phyloP scores from a whole-genome alignment of 2,329 filamentous ascomycete genomes.

The Cordyceps pruinosa region DNA sequence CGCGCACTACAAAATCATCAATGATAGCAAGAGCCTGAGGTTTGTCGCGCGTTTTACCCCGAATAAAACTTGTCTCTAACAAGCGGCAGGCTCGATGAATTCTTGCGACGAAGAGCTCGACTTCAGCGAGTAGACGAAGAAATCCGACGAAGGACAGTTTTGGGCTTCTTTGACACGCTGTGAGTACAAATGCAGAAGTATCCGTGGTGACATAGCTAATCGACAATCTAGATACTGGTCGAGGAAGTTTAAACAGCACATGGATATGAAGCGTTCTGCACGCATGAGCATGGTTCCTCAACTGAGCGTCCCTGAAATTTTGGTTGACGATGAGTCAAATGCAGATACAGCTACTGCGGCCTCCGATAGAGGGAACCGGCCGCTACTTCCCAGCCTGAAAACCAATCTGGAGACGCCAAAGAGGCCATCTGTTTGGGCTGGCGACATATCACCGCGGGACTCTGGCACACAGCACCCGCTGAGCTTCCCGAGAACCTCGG shows the following conservation, averaged over 20 bases:
- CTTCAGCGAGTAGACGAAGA: conserved; percentile 93
- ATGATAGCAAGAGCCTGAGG: conserved; percentile 89
- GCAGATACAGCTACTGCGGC: conserved; percentile 30
- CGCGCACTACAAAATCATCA: conserved; percentile 98
- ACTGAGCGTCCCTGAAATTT: conserved; percentile 81
- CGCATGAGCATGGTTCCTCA: conserved; percentile 74
- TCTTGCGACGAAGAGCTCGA: conserved; percentile 79
- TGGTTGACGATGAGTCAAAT: conserved; percentile 65
- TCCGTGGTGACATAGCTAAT: not conserved
- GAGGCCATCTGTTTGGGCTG: conserved; percentile 8
- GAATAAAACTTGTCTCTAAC: conserved; percentile 21
- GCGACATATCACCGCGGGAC: conserved; percentile 8
- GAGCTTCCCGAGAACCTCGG: conserved; percentile 45
- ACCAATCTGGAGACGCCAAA: not conserved
- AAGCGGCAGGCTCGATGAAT: conserved; percentile 71
- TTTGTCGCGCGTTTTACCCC: conserved; percentile 30
- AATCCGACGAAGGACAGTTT: conserved; percentile 79
- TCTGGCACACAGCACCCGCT: conserved; percentile 38
- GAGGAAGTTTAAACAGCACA: conserved; percentile 68
- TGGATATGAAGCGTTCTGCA: conserved; percentile 64
- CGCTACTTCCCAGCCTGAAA: conserved; percentile 3
- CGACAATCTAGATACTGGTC: conserved; percentile 60
- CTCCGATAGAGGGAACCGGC: not conserved
- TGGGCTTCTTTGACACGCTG: conserved; percentile 92
- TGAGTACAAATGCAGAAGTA: conserved; percentile 33